Evolutionary conservation across 2,329 filamentous ascomycete species (phyloP).

Genomic region (Rhynchosporium agropyri): DNA sequence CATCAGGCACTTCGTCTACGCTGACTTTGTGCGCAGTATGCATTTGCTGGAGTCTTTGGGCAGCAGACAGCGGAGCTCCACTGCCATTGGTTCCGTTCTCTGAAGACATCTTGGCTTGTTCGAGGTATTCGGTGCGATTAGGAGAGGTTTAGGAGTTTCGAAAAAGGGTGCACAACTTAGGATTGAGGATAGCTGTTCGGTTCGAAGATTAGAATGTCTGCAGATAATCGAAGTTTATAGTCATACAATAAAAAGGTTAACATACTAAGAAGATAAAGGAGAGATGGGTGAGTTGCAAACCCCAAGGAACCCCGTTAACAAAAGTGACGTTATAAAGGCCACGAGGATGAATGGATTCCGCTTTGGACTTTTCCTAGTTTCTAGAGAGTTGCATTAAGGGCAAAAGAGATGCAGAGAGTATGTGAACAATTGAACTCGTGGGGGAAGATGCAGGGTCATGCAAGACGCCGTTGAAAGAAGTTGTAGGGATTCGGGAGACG

Average conservation of each 20-base stretch:
- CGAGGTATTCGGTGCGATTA: background rate
- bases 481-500: background rate
- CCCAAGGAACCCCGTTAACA: constrained; percentile 19
- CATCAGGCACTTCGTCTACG: constrained; percentile 80
- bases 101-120: constrained; percentile 37
- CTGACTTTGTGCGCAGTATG: constrained; percentile 63
- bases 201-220: constrained; percentile 14
- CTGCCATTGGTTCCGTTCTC: constrained; percentile 35
- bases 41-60: constrained; percentile 65
- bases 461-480: constrained; percentile 28
- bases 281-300: constrained; percentile 23
- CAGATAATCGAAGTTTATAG: background rate
- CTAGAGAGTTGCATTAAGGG: constrained; percentile 37
- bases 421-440: constrained; percentile 16
- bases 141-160: constrained; percentile 11
- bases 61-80: constrained; percentile 33
- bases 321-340: constrained; percentile 35
- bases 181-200: constrained; percentile 17
- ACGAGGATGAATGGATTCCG: constrained; percentile 34
- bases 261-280: constrained; percentile 27
- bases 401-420: constrained; percentile 25
- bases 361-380: constrained; percentile 30
- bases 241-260: constrained; percentile 5
- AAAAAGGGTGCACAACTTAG: constrained; percentile 6
- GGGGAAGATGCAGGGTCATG: constrained; percentile 25